These are phyloP conservation scores for Erodium moschatum DNA, from an alignment of 441 rosid species.

Conservation along the genomic window DNA sequence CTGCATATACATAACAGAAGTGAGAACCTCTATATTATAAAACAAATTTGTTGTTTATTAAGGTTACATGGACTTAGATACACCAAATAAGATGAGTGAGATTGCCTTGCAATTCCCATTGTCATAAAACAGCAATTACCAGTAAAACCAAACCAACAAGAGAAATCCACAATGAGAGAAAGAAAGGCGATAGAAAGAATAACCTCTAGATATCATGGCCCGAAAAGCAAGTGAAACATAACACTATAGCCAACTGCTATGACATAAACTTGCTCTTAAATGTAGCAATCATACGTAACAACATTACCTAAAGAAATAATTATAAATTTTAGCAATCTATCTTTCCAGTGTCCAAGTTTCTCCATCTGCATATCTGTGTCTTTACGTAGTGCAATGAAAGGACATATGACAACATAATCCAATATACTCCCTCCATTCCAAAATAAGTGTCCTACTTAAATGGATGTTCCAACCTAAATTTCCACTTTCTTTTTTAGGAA, in stretches of 20 bases:
- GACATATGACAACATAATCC: background rate
- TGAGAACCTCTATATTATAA: background rate
- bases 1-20: slow-evolving; percentile 33
- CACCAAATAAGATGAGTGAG: background rate
- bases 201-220: background rate
- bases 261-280: background rate
- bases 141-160: background rate
- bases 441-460: background rate
- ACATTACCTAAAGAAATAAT: background rate
- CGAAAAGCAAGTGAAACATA: background rate
- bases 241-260: background rate
- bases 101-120: background rate
- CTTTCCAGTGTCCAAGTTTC: background rate
- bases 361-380: background rate
- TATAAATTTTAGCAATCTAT: background rate
- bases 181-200: background rate
- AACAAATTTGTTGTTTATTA: background rate
- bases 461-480: background rate
- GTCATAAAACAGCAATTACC: background rate
- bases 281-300: background rate
- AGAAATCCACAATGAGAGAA: background rate
- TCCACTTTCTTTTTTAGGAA: no score
- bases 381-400: background rate
- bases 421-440: background rate
- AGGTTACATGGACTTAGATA: background rate